Evolutionary conservation across 768 basidiomycete genomes (phyloP), one percentile per base, ranked within the genome.

Genomic region (Agaricus sinodeliciosus): DNA sequence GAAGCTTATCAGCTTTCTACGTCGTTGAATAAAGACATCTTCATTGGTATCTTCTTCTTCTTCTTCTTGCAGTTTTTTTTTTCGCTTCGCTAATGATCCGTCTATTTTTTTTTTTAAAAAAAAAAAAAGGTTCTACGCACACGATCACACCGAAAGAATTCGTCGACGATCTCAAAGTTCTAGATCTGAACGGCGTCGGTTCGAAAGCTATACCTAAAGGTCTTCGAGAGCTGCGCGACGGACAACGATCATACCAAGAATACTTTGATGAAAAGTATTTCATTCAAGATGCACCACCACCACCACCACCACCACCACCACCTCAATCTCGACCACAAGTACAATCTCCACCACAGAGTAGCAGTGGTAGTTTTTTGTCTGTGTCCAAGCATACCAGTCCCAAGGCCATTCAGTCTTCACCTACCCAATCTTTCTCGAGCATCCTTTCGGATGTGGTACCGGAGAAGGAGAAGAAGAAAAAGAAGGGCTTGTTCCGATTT

Each of bases 121-220:
- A n/a, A n/a, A n/a, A n/a, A n/a, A n/a, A n/a, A 95, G 95, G 96
- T 25, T 95, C 96, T 3, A 94, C 93, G 4, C 93, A 98, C 65
- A 73, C 84, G 8, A 60, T 85, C 49, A 93, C 90, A 0, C 94
- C 96, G 2, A 82, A 84, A 34, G 72, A 81, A 25, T 95, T 96
- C 64, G 71, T 94, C 44, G 85, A 87, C 55, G 93, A 97, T 64
- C 75, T 98, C 53, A 88, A 88, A 65, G 83, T 87, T 16, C 75
- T 99, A 13, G 93, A 93, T 41, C 72, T 92, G 27, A 83, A 84
- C n/a, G 94, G 94, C 6, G 80, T 88, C 18, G 94, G 93, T 16
- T 91, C 88, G 5, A 75, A 74, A 50, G 76, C 81, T 13, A 57
- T 81, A 27, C 87, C 87, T 4, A 90, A 88, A 57, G 89, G 89